Conservation (phyloP, 768 basidiomycete species). For the Rickenella mellea region DNA sequence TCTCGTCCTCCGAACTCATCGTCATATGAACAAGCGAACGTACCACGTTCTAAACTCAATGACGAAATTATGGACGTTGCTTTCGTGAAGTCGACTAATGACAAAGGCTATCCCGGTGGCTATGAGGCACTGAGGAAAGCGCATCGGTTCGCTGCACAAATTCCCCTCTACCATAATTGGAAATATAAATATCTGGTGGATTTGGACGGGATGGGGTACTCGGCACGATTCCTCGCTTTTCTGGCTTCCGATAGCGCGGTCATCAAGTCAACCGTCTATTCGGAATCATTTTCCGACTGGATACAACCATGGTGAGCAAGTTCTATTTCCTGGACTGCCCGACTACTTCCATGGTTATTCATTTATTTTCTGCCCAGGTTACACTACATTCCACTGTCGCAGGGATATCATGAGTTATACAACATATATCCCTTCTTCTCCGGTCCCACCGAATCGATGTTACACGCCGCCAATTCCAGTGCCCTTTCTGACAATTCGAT, state of each 20-base stretch:
- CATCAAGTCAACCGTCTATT: constrained; percentile 87
- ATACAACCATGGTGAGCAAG: constrained; percentile 81
- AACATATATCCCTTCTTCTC: constrained; percentile 92
- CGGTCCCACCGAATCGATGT: constrained; percentile 57
- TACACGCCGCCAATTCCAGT: constrained; percentile 45
- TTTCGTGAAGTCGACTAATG: constrained; percentile 69
- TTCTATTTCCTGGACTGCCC: too few species aligned
- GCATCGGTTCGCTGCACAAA: constrained; percentile 66
- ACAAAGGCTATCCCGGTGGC: constrained; percentile 68
- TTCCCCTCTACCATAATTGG: constrained; percentile 83
- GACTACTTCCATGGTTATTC: too few species aligned
- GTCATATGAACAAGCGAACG: constrained; percentile 42
- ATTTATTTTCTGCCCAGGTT: constrained; percentile 46
- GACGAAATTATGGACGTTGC: constrained; percentile 78
- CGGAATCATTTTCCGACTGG: constrained; percentile 88
- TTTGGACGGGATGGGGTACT: constrained; percentile 93
- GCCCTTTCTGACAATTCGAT: constrained; percentile 18
- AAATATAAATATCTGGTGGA: constrained; percentile 88
- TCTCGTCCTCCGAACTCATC: constrained; percentile 45
- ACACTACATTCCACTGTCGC: constrained; percentile 89
- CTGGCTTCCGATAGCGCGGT: constrained; percentile 83
- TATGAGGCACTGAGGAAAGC: constrained; percentile 48
- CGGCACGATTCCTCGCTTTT: constrained; percentile 79
- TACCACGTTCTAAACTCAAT: constrained; percentile 57
- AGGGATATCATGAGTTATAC: constrained; percentile 84